These are phyloP conservation scores for Claviceps humidiphila DNA, from an alignment of 2,329 filamentous ascomycete species.

Conservation along the genomic window DNA sequence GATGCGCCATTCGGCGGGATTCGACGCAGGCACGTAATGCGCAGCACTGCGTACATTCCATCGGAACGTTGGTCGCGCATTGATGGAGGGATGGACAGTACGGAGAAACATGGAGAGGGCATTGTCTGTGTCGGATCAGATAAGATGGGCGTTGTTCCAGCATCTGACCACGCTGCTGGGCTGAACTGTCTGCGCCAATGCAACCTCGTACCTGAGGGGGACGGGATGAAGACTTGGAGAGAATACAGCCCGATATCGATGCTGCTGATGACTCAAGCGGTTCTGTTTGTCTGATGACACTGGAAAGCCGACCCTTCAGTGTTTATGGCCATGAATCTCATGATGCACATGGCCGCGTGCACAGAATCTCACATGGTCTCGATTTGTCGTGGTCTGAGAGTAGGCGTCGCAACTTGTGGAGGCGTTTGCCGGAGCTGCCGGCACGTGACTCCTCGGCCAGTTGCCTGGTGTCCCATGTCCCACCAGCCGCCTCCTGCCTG, in stretches of 20 bases:
- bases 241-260: not conserved
- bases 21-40: not conserved
- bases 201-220: slow-evolving; percentile 1
- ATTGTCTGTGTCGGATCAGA: not conserved
- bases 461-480: slow-evolving; percentile 3
- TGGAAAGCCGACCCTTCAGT: too few species aligned
- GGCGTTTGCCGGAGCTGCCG: not conserved
- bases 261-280: not conserved
- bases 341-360: too few species aligned
- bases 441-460: slow-evolving; percentile 18
- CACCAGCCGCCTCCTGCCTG: slow-evolving; percentile 9
- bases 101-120: not conserved
- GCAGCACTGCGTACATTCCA: not conserved
- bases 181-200: not conserved
- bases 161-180: not conserved
- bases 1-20: slow-evolving; percentile 2
- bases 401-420: too few species aligned
- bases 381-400: too few species aligned
- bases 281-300: too few species aligned
- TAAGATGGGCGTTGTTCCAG: not conserved
- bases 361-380: too few species aligned
- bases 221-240: not conserved
- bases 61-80: not conserved
- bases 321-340: too few species aligned
- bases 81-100: not conserved